Percentiles rank a stretch among this genome's conserved stretches.
phyloP scores from a whole-genome alignment of 2,329 filamentous ascomycete genomes.

The Balansia obtecta region DNA sequence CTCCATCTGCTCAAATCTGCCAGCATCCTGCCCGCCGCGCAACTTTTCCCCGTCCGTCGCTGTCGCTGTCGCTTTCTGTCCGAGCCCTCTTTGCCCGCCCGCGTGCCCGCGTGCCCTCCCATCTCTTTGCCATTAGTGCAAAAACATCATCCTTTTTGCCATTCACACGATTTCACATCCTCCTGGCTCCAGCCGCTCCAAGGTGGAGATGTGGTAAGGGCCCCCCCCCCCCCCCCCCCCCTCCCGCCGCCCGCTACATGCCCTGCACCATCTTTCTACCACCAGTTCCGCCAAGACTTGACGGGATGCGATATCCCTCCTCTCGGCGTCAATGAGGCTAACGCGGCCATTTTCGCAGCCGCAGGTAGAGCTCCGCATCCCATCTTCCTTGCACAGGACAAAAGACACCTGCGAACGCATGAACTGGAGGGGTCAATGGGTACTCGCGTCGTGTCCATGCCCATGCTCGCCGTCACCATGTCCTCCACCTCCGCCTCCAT shows the following conservation, averaged over 20 bases:
- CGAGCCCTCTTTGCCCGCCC: too few relatives aligned
- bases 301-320: slow-evolving; percentile 1
- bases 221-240: background rate
- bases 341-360: background rate
- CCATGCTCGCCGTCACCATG: slow-evolving; percentile 44
- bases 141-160: background rate
- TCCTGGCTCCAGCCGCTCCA: background rate
- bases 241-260: background rate
- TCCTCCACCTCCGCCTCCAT: slow-evolving; percentile 44
- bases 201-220: slow-evolving; percentile 7
- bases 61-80: background rate
- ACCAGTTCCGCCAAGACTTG: background rate
- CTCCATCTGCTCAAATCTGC: background rate
- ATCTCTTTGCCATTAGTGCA: background rate
- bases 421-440: slow-evolving; percentile 14
- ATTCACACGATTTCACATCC: background rate
- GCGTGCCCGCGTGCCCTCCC: too few relatives aligned
- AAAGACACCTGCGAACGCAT: background rate
- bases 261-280: background rate
- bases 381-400: background rate
- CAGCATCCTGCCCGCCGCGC: background rate
- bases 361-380: background rate
- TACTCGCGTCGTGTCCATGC: slow-evolving; percentile 44
- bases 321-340: background rate
- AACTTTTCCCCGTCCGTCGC: background rate